These are phyloP conservation scores for Samsoniella hepiali DNA, from an alignment of 2,329 filamentous ascomycete species.

Conservation along the genomic window DNA sequence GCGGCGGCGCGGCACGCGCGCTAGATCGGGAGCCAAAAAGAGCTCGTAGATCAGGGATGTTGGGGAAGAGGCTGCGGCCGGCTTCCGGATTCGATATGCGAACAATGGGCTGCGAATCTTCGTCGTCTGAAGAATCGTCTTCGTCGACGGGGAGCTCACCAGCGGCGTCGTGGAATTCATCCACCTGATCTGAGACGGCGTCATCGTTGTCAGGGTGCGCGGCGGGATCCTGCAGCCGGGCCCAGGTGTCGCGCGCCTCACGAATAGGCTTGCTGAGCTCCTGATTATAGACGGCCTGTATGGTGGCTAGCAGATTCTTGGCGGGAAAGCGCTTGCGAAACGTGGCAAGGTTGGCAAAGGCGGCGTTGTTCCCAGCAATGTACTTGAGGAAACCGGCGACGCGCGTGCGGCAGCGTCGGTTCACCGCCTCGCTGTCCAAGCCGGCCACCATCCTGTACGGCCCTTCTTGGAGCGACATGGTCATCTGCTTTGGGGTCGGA, in stretches of 20 bases:
- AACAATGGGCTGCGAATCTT: conserved; percentile 18
- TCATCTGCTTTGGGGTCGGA: background rate
- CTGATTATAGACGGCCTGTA: background rate
- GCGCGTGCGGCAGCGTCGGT: background rate
- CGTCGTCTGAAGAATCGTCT: conserved; percentile 23
- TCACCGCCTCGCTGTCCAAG: background rate
- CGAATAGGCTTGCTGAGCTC: background rate
- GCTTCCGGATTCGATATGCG: background rate
- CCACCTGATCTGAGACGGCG: background rate
- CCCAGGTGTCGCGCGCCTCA: background rate
- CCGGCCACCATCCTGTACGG: background rate
- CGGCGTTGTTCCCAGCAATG: background rate
- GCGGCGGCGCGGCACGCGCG: background rate
- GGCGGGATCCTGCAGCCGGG: background rate
- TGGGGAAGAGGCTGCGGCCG: background rate
- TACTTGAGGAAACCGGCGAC: background rate
- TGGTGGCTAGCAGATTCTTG: background rate
- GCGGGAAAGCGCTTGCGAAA: background rate
- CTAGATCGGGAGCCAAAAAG: background rate
- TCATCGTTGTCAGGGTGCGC: too few relatives aligned
- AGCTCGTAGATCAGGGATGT: background rate
- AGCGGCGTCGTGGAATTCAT: conserved; percentile 7
- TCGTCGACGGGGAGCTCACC: conserved; percentile 23
- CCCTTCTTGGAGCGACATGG: background rate
- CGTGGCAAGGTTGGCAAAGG: background rate